Base-by-base conservation (phyloP, 495 filamentous ascomycete species). In the Clavariopsis aquatica region DNA sequence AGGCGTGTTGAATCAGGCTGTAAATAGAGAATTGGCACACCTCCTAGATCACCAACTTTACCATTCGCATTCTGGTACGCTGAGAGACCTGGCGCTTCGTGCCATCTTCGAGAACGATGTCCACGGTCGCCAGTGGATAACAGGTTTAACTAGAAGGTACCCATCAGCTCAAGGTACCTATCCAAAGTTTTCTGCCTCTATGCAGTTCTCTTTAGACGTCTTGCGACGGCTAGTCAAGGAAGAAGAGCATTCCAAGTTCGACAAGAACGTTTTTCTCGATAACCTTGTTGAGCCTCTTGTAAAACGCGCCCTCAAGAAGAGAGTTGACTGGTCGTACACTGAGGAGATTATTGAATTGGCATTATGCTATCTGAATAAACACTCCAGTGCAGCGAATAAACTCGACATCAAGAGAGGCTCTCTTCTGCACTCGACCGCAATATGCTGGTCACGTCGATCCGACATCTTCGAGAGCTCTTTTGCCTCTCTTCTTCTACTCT, bases 201-300 rank as follows among this genome's bases (percentile, higher is more conserved):
- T 69, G 66, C 36, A 55, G 19, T 69, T 69, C 52, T 64, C 60
- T 12, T 31, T 64, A 1, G 41, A 57, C 1, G 26, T 69, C 15
- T 52, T 69, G 26, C 36, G 51, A 13, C n/a, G 28, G 10, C 22
- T 67, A 15, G 54, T 24, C 12, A 22, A 34, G 13, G 53, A 64
- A 15, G 54, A 55, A 15, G 29, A 20, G 0, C n/a, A n/a, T n/a
- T 24, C 36, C 19, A 51, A 9, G 15, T 20, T 36, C 41, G 38
- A 24, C 28, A 13, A 58, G 1, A 7, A 52, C n/a, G 29, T n/a
- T 29, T 55, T 38, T 19, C 20, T 69, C 13, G 1, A 17, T 12
- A 19, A 36, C 20, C 22, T 69, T 5, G 46, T 65, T 0, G 31
- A 52, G 43, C 66, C 66, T 22, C 51, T 69, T 3, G 28, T 60